Evolutionary conservation across 495 filamentous ascomycete genomes (phyloP), one percentile per base, ranked within the genome.

Genomic region (Annulohypoxylon nitens): DNA sequence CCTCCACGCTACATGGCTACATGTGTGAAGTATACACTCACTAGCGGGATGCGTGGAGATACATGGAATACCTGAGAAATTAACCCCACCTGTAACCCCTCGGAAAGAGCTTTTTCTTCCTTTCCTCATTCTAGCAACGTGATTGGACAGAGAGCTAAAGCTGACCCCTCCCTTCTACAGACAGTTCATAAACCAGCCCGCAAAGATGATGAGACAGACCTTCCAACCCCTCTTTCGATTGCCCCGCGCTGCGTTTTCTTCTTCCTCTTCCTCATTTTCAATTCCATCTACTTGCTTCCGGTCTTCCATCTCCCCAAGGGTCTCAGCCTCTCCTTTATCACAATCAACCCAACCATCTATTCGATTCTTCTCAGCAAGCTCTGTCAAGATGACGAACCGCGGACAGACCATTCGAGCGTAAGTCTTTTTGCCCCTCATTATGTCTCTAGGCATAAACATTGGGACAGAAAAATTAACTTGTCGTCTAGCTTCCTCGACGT

Each of bases 361-460:
- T 51, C 77, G 88, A 80, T 83, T 82, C 73, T 93, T 93, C 81
- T 86, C 87, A 77, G 82, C 90, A 78, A 87, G 90, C 70, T 75
- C 88, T 76, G 80, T 86, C 80, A 86, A 81, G 79, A 93, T 93
- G 92, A 79, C 85, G 30, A 36, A 36, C 69, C 84, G 88, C 82
- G 36, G 20, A 7, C 86, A 91, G 80, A 85, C 81, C 36, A 60
- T 61, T 68, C 67, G 69, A 58, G 75, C 77, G 70, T 75, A 75
- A 72, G 69, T 67, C 45, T n/a, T 18, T 37, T 18, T 36, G 14
- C 12, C 16, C 30, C 8, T 58, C 34, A 6, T 20, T 68, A 79
- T 77, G 78, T 74, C 18, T n/a, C 47, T 5, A 48, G 16, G 2
- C 1, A 47, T 47, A 4, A 7, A 4, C n/a, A 18, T 7, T 23